Evolutionary conservation across 371 early-diverging fungal species (phyloP).

Genomic region (Mucor irregularis): DNA sequence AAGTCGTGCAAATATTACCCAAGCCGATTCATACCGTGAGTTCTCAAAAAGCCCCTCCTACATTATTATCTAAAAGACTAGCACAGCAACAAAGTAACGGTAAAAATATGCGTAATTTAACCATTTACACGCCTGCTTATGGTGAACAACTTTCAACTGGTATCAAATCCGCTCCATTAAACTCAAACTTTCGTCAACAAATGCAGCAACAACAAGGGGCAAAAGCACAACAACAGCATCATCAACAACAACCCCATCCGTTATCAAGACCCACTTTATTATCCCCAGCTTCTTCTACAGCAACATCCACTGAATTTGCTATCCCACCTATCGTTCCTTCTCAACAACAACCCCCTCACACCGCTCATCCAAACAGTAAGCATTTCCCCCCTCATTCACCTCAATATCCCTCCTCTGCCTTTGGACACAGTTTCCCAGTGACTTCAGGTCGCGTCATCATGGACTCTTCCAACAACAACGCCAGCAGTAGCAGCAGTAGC

Average conservation of each 20-base stretch:
- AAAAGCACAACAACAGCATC: slow-evolving; percentile 10
- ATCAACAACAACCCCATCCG: too few species aligned
- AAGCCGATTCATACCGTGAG: slow-evolving; percentile 41
- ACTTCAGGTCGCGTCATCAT: slow-evolving; percentile 2
- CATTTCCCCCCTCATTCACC: slow-evolving; percentile 14
- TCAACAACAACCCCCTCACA: slow-evolving; percentile 45
- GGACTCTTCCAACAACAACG: neutral
- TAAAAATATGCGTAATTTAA: slow-evolving; percentile 47
- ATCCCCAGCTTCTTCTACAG: too few species aligned
- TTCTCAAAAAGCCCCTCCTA: slow-evolving; percentile 29
- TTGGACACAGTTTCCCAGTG: neutral
- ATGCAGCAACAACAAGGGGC: slow-evolving; percentile 4
- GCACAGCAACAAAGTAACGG: slow-evolving; percentile 47
- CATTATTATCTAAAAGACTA: slow-evolving; percentile 21
- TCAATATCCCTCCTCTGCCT: slow-evolving; percentile 3
- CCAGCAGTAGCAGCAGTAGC: neutral
- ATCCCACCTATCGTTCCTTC: slow-evolving; percentile 56
- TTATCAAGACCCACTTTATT: slow-evolving; percentile 19
- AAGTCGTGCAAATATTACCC: slow-evolving; percentile 25
- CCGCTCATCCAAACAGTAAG: slow-evolving; percentile 20
- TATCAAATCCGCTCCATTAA: slow-evolving; percentile 59
- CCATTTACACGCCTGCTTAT: slow-evolving; percentile 63
- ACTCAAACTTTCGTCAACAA: slow-evolving; percentile 44
- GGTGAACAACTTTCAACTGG: slow-evolving; percentile 50
- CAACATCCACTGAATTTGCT: slow-evolving; percentile 40